Base-by-base conservation (phyloP, 805 yeast genomes). In the Candida succiphila region DNA sequence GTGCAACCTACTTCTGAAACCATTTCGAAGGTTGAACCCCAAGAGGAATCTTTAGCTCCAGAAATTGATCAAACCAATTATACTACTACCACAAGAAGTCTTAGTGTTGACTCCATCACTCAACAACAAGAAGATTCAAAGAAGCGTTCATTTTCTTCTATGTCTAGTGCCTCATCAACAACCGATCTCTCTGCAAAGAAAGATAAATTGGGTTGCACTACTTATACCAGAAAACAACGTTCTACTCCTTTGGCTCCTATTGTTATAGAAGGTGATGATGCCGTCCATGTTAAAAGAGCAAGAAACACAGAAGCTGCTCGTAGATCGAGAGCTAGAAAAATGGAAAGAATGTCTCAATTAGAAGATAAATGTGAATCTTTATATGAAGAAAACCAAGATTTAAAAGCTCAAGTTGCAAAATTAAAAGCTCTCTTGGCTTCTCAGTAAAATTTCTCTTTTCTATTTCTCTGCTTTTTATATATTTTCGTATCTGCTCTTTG, bases 221-320 rank as follows among this genome's bases (percentile, higher is more conserved):
- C 80, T 30, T 85, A 84, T 66, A 73, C 77, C 45, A 75, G 87
- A 56, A 87, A 86, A 65, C 82, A 74, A 45, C 75, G 95, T 48
- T 42, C 72, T 20, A 60, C 64, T 38, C 94, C 94, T 7, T 67
- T 86, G 56, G 63, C 68, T 44, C 94, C 94, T 8, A 68, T 87
- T 36, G 70, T 72, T 30, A 67, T 72, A 22, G 72, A 69, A 29
- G 54, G 64, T 18, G 60, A 54, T 31, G 95, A 87, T 56, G 73
- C 79, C n/a, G 71, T 69, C 37, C 73, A 85, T 30, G 56, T 82
- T 48, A 89, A 89, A 65, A 78, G 97, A 55, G 97, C 97, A 7
- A 78, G 89, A 60, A 89, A 92, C 70, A 89, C 89, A n/a, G 95
- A 87, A 54, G 96, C 97, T 45, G 96, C 96, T 7, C 77, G 96